phyloP scores from a whole-genome alignment of 306 rosid species.

The Erythrophleum fordii region DNA sequence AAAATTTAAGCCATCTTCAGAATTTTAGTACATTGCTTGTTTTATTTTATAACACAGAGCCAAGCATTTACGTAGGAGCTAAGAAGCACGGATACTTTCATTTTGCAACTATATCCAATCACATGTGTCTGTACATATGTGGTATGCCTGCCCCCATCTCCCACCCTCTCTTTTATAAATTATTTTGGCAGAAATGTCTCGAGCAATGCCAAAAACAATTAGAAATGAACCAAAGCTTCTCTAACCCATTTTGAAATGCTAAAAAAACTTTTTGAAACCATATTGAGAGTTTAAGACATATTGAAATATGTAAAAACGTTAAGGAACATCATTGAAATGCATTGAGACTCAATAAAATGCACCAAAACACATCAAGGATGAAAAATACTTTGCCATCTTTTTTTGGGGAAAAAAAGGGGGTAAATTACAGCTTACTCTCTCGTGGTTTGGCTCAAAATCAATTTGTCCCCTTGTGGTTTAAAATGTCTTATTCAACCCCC shows the following conservation, averaged over 20 bases:
- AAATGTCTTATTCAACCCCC: no score
- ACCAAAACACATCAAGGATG: neutral
- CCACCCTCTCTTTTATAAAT: neutral
- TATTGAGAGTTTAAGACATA: neutral
- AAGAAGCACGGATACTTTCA: neutral
- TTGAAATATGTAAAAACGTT: neutral
- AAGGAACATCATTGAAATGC: neutral
- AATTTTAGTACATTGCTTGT: neutral
- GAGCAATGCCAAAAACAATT: neutral
- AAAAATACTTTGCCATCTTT: neutral
- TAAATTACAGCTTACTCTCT: no score
- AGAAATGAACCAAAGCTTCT: neutral
- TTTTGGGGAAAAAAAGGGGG: no score
- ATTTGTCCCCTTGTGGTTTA: no score
- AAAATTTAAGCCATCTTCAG: constrained; percentile 1
- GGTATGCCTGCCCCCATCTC: neutral
- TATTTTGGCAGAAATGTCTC: neutral
- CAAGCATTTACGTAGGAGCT: neutral
- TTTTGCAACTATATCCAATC: neutral
- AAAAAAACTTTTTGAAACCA: neutral
- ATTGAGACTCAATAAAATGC: neutral
- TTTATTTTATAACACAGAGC: constrained; percentile 12
- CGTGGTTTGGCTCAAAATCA: no score
- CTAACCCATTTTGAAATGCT: neutral
- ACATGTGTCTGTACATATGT: neutral